These are phyloP conservation scores for Furcasterigmium furcatum DNA, from an alignment of 2,329 filamentous ascomycete species.

Conservation along the genomic window DNA sequence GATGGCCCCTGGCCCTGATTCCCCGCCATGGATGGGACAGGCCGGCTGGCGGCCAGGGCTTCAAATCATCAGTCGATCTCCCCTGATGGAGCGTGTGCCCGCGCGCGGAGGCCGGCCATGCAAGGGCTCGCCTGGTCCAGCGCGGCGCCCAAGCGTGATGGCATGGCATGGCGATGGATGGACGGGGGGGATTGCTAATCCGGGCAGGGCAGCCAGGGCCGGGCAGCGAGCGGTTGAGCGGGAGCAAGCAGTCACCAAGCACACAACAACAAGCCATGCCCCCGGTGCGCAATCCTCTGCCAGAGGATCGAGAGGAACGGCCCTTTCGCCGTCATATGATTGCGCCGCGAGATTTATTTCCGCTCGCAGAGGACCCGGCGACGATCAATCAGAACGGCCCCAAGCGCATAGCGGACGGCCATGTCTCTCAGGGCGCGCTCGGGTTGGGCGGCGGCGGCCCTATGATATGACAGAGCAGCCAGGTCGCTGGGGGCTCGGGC, in stretches of 20 bases:
- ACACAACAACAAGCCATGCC: too few species aligned
- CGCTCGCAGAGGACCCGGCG: slow-evolving; percentile 16
- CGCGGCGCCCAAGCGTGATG: too few species aligned
- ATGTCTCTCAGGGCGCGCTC: slow-evolving; percentile 15
- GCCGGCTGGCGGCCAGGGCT: background rate
- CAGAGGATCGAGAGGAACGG: too few species aligned
- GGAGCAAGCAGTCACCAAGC: too few species aligned
- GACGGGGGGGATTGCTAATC: too few species aligned
- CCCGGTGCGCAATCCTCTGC: too few species aligned
- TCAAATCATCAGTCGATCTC: slow-evolving; percentile 1
- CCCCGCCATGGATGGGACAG: slow-evolving; percentile 1
- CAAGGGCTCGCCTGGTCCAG: too few species aligned
- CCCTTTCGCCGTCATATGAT: too few species aligned
- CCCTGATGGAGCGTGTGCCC: background rate
- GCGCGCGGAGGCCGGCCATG: too few species aligned
- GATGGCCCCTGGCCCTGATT: background rate
- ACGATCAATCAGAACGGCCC: slow-evolving; percentile 10
- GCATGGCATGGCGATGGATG: background rate
- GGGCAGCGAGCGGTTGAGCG: too few species aligned
- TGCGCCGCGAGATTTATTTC: too few species aligned
- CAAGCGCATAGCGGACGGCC: background rate
- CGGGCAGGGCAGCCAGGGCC: background rate
- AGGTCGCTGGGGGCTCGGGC: background rate
- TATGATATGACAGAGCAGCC: slow-evolving; percentile 7
- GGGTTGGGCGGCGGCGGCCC: slow-evolving; percentile 19